Conservation (phyloP, 2,329 filamentous ascomycete genomes). For the Fusarium sublunatum region DNA sequence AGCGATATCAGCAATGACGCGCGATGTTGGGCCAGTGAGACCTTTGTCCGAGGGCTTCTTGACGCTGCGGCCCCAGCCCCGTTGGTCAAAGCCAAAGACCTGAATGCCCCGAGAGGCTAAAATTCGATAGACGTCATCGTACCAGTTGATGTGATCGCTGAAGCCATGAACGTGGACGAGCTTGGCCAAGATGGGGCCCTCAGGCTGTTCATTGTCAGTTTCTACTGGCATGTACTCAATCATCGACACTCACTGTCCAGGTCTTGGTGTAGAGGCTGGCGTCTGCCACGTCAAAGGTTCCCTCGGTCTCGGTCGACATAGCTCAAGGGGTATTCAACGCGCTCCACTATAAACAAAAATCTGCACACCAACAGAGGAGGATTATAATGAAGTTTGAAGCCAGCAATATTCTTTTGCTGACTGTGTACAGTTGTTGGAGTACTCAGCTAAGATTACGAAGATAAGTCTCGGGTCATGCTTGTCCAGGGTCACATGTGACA, state of each 20-base stretch:
- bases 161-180: constrained; percentile 90
- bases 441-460: neutral
- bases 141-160: constrained; percentile 84
- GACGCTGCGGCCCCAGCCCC: constrained; percentile 86
- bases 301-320: constrained; percentile 61
- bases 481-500: constrained; percentile 40
- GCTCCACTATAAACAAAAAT: neutral
- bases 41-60: constrained; percentile 71
- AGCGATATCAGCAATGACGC: constrained; percentile 81
- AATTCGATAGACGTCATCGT: constrained; percentile 77
- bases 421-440: neutral
- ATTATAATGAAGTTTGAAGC: neutral
- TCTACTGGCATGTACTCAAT: neutral
- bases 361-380: neutral
- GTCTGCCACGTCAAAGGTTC: constrained; percentile 60
- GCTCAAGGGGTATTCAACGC: constrained; percentile 1
- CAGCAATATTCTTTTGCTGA: neutral
- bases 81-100: constrained; percentile 83
- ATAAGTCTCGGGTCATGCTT: constrained; percentile 24
- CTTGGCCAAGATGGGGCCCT: constrained; percentile 71
- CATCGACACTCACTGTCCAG: constrained; percentile 62
- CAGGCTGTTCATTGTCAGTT: constrained; percentile 58
- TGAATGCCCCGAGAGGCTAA: constrained; percentile 79
- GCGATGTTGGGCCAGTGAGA: constrained; percentile 76
- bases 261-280: constrained; percentile 66